Evolutionary conservation across 2,329 filamentous ascomycete species (phyloP), one percentile per base, ranked within the genome.

Genomic region (Aspergillus fumigatiaffinis): DNA sequence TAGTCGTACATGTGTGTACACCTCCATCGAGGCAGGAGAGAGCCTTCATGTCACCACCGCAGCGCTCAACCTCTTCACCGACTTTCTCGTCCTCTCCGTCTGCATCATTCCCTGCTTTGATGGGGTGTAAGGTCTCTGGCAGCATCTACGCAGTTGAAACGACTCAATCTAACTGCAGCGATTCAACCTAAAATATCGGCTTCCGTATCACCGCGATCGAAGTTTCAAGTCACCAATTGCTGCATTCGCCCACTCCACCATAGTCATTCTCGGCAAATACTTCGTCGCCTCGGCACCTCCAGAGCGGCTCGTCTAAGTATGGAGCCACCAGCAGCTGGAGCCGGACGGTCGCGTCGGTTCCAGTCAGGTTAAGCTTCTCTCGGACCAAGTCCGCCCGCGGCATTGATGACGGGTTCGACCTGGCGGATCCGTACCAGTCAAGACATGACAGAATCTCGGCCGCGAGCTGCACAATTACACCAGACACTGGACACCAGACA

Each of bases 21-120:
- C 26, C 1, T 52, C 56, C 20, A 63, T 66, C 41, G 23, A 54
- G 17, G 59, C 57, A 12, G 65, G 66, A 67, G 38, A 63, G 60
- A 14, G 62, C 53, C 1, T 71, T 73, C 51, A 65, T 48, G 63
- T 72, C 1, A 62, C 63, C 2, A 68, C 63, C 0, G 68, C 66
- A 1, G 65, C 63, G 3, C 49, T 68, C 1, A 66, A 69, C 35
- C 61, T 73, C n/a, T 63, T 72, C 52, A 72, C 70, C 2, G 70
- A 73, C 28, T 14, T 69, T 1, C 54, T 72, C 38, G 66, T 73
- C 1, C 51, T 73, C 2, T 59, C 65, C 0, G 68, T 73, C 4
- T 66, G 65, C 23, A 23, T 65, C 14, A 67, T 73, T 28, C 54
- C 71, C 10, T 71, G 62, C 26, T 54, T 72, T 6, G 69, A 68